These are phyloP conservation scores for Vaccinium myrtillus DNA, from an alignment of 148 eudicot species.

Conservation along the genomic window DNA sequence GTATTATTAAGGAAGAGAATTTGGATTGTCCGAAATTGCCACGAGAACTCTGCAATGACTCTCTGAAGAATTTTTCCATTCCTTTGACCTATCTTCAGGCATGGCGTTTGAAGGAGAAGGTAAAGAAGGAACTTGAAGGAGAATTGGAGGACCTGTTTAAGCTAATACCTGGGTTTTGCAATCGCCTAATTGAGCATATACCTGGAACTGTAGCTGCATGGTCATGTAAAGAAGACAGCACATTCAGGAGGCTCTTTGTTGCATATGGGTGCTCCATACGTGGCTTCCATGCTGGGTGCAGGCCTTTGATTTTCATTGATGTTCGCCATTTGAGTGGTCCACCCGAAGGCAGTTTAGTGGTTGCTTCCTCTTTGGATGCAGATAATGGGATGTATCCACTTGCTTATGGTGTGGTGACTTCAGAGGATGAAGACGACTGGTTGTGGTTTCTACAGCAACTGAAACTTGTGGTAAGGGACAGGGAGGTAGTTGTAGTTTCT, in stretches of 20 bases:
- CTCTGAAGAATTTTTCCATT: conserved; percentile 12
- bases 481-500: conserved; percentile 14
- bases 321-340: conserved; percentile 11
- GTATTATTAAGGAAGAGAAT: conserved; percentile 7
- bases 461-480: conserved; percentile 6
- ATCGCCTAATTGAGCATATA: background rate
- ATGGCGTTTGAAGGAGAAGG: conserved; percentile 15
- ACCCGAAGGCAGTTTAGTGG: background rate
- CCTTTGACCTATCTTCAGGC: conserved; percentile 16
- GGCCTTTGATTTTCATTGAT: conserved; percentile 14
- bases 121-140: conserved; percentile 6
- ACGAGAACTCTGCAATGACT: conserved; percentile 13
- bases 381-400: conserved; percentile 16
- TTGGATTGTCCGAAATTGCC: conserved; percentile 13
- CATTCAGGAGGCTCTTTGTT: conserved; percentile 11
- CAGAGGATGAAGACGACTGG: conserved; percentile 9
- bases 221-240: conserved; percentile 14
- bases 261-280: conserved; percentile 11
- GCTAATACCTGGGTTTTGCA: conserved; percentile 12
- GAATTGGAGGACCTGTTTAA: conserved; percentile 5
- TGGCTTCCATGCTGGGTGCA: conserved; percentile 17
- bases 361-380: conserved; percentile 14
- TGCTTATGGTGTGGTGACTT: conserved; percentile 13
- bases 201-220: conserved; percentile 14
- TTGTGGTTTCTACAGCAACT: conserved; percentile 13